phyloP scores from a whole-genome alignment of 1,284 basidiomycete genomes.

The Irpex sp. region DNA sequence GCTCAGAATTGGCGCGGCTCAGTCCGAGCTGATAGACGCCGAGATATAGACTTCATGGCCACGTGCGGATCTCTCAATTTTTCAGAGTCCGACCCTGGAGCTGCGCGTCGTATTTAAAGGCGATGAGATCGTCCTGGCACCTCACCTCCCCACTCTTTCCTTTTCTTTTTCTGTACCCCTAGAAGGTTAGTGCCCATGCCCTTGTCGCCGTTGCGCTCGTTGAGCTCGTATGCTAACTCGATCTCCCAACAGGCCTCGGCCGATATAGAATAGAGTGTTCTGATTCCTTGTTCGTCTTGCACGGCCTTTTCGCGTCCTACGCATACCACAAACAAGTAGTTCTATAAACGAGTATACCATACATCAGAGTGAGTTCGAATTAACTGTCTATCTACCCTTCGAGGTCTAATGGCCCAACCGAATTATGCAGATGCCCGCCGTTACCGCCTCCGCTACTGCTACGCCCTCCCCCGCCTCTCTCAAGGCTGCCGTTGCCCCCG shows the following conservation, averaged over 20 bases:
- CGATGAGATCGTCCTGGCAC: conserved; percentile 22
- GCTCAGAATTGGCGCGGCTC: conserved; percentile 7
- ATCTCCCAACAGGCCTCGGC: conserved; percentile 23
- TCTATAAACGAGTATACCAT: conserved; percentile 23
- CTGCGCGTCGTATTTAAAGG: conserved; percentile 24
- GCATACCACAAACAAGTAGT: conserved; percentile 24
- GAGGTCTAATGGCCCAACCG: background rate
- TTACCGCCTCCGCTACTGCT: conserved; percentile 46
- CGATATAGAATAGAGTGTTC: conserved; percentile 34
- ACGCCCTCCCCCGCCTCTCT: conserved; percentile 57
- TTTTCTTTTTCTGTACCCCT: conserved; percentile 34
- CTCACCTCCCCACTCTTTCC: conserved; percentile 29
- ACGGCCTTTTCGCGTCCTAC: conserved; percentile 31
- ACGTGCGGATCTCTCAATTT: conserved; percentile 26
- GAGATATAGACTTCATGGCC: conserved; percentile 9
- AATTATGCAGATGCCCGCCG: conserved; percentile 59
- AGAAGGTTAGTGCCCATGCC: conserved; percentile 35
- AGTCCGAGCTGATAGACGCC: conserved; percentile 10
- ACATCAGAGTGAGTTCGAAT: conserved; percentile 22
- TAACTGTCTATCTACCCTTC: background rate
- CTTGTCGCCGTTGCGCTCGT: background rate
- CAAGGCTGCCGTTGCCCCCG: conserved; percentile 55
- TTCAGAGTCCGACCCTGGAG: conserved; percentile 25
- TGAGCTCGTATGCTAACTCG: conserved; percentile 8
- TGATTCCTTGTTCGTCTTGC: conserved; percentile 29